phyloP scores from a whole-genome alignment of 2,329 filamentous ascomycete genomes.

The Colletotrichum theobromicola region DNA sequence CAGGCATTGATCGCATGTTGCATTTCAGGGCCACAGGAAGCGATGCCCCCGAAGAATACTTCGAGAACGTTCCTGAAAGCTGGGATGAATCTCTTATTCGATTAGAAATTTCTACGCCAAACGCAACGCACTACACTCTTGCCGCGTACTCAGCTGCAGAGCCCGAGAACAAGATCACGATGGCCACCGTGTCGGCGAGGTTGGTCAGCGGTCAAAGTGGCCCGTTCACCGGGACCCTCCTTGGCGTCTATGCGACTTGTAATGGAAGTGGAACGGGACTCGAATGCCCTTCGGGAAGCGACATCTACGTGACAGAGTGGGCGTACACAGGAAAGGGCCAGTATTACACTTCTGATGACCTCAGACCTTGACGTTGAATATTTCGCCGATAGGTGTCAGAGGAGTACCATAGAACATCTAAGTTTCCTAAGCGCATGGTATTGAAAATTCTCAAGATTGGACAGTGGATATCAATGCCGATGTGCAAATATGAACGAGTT shows the following conservation, averaged over 20 bases:
- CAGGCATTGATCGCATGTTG: neutral
- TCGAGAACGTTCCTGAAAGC: neutral
- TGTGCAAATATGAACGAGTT: neutral
- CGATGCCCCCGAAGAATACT: neutral
- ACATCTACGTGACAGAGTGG: neutral
- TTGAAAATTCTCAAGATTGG: accelerated
- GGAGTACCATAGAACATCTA: accelerated
- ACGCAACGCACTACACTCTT: neutral
- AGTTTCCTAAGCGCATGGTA: accelerated
- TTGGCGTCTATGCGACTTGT: neutral
- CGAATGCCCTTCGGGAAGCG: neutral
- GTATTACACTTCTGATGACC: neutral
- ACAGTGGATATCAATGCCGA: neutral
- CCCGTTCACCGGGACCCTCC: neutral
- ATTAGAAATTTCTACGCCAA: neutral
- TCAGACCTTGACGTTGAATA: neutral
- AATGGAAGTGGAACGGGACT: neutral
- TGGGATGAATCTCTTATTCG: accelerated
- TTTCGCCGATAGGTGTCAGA: neutral
- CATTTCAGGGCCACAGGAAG: neutral
- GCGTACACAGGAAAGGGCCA: neutral
- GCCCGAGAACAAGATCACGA: neutral
- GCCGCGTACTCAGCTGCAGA: neutral
- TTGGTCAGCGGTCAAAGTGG: neutral
- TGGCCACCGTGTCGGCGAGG: neutral